These are phyloP conservation scores for Cordyceps pruinosa DNA, from an alignment of 2,329 filamentous ascomycete species.

Conservation along the genomic window DNA sequence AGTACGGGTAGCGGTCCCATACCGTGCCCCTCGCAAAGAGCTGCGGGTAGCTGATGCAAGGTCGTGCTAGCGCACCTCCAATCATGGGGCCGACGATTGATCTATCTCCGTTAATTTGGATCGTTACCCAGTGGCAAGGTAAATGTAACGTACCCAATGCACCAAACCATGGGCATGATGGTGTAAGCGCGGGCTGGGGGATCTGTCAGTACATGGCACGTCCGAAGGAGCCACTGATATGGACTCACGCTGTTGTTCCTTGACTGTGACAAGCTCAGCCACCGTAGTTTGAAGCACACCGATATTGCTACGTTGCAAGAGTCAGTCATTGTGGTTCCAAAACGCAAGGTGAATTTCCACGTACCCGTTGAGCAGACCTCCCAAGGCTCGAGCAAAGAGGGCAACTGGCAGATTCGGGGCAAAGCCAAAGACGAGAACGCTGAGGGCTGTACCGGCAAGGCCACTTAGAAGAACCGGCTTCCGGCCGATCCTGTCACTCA, in stretches of 20 bases:
- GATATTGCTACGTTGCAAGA: conserved; percentile 60
- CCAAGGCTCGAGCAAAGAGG: conserved; percentile 78
- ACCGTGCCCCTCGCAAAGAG: conserved; percentile 67
- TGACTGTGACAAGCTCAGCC: conserved; percentile 84
- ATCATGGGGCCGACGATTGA: conserved; percentile 90
- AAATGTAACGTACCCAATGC: conserved; percentile 62
- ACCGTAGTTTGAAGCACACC: conserved; percentile 93
- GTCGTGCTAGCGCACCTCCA: conserved; percentile 81
- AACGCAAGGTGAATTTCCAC: conserved; percentile 22
- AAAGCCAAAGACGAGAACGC: conserved; percentile 90
- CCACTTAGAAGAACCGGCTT: conserved; percentile 89
- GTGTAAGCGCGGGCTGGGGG: conserved; percentile 76
- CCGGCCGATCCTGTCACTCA: conserved; percentile 86
- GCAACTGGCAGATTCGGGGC: conserved; percentile 75
- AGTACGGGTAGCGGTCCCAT: conserved; percentile 82
- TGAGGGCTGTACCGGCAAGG: conserved; percentile 83
- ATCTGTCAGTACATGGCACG: conserved; percentile 19
- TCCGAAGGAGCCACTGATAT: not conserved
- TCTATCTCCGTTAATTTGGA: conserved; percentile 35
- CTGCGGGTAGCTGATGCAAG: conserved; percentile 72
- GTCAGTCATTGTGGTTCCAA: conserved; percentile 12
- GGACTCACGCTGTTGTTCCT: conserved; percentile 79
- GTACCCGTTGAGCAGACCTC: conserved; percentile 87
- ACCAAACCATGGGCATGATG: conserved; percentile 98
- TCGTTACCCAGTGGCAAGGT: conserved; percentile 14